Base-by-base conservation (phyloP, 768 basidiomycete genomes). In the Rhizopogon rudus region DNA sequence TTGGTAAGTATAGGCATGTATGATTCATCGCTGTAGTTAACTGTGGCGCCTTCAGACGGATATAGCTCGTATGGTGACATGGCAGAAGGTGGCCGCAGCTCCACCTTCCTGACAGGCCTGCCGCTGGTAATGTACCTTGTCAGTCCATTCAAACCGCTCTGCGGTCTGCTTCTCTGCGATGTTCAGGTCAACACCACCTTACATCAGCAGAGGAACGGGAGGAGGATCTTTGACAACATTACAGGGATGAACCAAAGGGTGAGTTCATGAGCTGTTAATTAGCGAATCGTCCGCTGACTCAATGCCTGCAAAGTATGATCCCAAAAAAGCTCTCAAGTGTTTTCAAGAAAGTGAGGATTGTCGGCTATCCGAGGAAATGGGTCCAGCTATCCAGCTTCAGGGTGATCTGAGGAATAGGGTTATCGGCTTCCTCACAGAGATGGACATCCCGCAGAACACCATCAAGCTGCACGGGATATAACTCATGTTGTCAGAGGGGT, bases 391-490 rank as follows among this genome's bases (percentile, higher is more conserved):
- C 67, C 97, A 99, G 76, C 86, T 99, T 60, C 97, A 98, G 71
- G 97, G 97, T 58, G 97, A 99, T 74, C 97, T 98, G 74, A 84
- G 97, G 50, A 72, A 80, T 68, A 94, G 95, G 80, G 95, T 98
- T 61, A 83, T 82, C 52, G 81, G 77, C 46, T 98, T 98, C 81
- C 85, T 99, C 62, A 77, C 80, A 57, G 86, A 90, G 65, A 87
- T 92, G 61, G 91, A 90, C 49, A 80, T 96, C 48, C 80, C 84
- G 52, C 88, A 81, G 75, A 68, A 73, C 62, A 86, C 82, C 53
- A 90, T 93, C 77, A 93, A 91, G 76, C 73, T 92, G 53, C 91
- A 93, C 74, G 91, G 92, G 58, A 93, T 92, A 83, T 93, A 73
- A 82, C 63, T 53, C 35, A 39, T 56, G 55, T 44, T 17, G 22